Conservation (phyloP, 192 early-diverging fungal genomes). For the Linnemannia exigua region DNA sequence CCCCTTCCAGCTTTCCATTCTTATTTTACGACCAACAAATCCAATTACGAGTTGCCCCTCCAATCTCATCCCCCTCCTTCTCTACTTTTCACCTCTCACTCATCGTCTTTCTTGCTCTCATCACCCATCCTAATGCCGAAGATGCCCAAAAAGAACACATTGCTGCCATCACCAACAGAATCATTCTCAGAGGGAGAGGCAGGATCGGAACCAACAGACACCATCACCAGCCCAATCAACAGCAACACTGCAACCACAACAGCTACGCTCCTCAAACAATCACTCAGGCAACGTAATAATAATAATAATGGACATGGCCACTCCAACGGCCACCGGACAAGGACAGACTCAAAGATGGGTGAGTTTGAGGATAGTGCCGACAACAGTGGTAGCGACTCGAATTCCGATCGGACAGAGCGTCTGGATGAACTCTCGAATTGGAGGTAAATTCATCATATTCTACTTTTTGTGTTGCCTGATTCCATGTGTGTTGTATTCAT, state of each 20-base stretch:
- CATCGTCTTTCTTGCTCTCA: not conserved
- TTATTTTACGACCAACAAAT: too few species aligned
- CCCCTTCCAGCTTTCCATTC: too few species aligned
- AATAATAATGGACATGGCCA: conserved; percentile 11
- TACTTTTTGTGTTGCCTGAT: not conserved
- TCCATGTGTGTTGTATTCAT: not conserved
- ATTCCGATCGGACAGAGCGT: conserved; percentile 5
- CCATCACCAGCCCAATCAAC: not conserved
- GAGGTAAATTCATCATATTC: not conserved
- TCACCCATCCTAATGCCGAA: not conserved
- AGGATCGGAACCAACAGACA: not conserved
- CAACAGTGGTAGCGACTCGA: conserved; percentile 14
- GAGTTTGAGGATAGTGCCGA: conserved; percentile 16
- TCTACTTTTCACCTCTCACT: too few species aligned
- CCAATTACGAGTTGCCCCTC: too few species aligned
- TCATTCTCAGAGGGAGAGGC: not conserved
- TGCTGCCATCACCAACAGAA: not conserved
- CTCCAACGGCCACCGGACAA: conserved; percentile 7
- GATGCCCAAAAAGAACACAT: not conserved
- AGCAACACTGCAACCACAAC: conserved; percentile 14
- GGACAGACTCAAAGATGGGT: conserved; percentile 12
- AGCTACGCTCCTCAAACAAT: not conserved
- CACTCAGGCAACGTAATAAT: conserved; percentile 14
- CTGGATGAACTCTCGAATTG: conserved; percentile 10
- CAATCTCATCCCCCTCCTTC: too few species aligned